Percentiles rank a stretch among this genome's conserved stretches.
Evolutionary conservation across 208 protist species (phyloP).

Genomic region (Porcisia hertigi): DNA sequence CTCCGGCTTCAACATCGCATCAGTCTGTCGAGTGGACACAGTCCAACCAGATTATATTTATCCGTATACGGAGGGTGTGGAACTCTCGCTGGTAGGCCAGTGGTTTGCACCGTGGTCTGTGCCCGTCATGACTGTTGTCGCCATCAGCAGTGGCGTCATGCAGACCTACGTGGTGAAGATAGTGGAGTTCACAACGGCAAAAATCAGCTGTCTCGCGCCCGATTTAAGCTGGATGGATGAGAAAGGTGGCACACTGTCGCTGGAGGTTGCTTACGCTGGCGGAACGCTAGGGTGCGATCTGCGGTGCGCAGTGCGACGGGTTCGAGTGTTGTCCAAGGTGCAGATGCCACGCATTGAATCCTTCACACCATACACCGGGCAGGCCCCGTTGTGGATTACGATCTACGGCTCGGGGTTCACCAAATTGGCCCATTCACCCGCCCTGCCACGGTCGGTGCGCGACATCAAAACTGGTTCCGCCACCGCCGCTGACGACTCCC

Average conservation of each 20-base stretch:
- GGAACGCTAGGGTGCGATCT: background rate
- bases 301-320: background rate
- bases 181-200: background rate
- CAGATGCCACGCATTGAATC: constrained; percentile 38
- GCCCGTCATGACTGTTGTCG: constrained; percentile 13
- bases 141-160: background rate
- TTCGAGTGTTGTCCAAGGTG: constrained; percentile 16
- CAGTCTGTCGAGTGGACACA: constrained; percentile 5
- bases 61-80: constrained; percentile 29
- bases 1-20: constrained; percentile 24
- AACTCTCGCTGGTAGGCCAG: constrained; percentile 17
- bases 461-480: background rate
- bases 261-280: constrained; percentile 10
- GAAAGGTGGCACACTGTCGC: constrained; percentile 2
- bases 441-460: background rate
- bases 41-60: constrained; percentile 27
- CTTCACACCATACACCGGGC: constrained; percentile 32
- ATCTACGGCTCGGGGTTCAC: constrained; percentile 49
- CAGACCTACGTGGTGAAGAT: constrained; percentile 1
- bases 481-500: too few relatives aligned
- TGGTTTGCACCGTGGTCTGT: constrained; percentile 11
- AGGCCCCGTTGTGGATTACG: constrained; percentile 40
- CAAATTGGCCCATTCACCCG: constrained; percentile 31
- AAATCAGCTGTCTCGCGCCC: constrained; percentile 6
- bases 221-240: constrained; percentile 26